These are phyloP conservation scores for Clonostachys sp. DNA, from an alignment of 2,329 filamentous ascomycete genomes.

Conservation along the genomic window DNA sequence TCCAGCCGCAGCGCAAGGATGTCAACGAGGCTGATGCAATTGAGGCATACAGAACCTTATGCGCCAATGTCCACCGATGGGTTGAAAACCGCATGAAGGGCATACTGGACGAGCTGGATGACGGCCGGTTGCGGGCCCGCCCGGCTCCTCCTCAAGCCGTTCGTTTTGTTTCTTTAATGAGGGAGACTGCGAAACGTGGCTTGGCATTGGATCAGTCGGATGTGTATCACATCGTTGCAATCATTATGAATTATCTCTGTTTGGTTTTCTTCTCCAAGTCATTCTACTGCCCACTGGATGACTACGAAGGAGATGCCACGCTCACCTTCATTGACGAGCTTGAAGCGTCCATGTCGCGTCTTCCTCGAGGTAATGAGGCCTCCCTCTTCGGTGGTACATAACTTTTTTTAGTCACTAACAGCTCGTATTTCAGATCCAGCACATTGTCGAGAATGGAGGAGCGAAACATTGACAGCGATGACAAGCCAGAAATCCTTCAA, in stretches of 20 bases:
- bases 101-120: constrained; percentile 22
- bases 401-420: neutral
- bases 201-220: constrained; percentile 21
- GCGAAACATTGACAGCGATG: constrained; percentile 26
- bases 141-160: constrained; percentile 16
- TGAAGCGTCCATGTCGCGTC: constrained; percentile 21
- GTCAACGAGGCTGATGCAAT: constrained; percentile 27
- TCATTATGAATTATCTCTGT: constrained; percentile 30
- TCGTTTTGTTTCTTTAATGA: constrained; percentile 23
- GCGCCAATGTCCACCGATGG: constrained; percentile 26
- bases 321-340: constrained; percentile 24
- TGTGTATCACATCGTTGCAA: constrained; percentile 25
- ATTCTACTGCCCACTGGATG: constrained; percentile 28
- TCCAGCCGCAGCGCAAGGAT: constrained; percentile 24
- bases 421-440: constrained; percentile 14
- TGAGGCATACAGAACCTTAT: constrained; percentile 23
- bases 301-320: constrained; percentile 19
- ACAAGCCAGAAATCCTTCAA: constrained; percentile 23
- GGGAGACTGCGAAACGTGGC: constrained; percentile 25
- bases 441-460: constrained; percentile 28
- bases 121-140: constrained; percentile 13
- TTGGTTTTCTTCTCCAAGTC: constrained; percentile 25
- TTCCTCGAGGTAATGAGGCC: constrained; percentile 20
- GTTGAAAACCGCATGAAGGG: constrained; percentile 23
- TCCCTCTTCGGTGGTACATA: neutral